Evolutionary conservation across 2,329 filamentous ascomycete species (phyloP).

Genomic region (Hypoxylon sp.): DNA sequence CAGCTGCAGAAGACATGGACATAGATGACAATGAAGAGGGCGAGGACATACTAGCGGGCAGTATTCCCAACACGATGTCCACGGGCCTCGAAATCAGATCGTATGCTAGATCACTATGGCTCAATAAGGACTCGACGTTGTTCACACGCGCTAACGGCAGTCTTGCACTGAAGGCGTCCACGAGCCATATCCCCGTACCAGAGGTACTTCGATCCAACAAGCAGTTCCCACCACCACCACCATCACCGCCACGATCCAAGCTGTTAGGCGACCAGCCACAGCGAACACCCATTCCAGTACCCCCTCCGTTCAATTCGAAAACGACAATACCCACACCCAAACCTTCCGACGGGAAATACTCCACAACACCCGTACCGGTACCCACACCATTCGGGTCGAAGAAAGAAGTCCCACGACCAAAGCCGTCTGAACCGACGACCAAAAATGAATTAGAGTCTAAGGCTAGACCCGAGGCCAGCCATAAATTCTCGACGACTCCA

Average conservation of each 20-base stretch:
- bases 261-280: constrained; percentile 1
- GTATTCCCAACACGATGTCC: constrained; percentile 23
- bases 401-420: constrained; percentile 16
- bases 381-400: constrained; percentile 9
- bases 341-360: constrained; percentile 4
- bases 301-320: constrained; percentile 3
- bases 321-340: neutral
- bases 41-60: constrained; percentile 18
- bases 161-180: constrained; percentile 37
- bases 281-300: constrained; percentile 30
- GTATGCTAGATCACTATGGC: constrained; percentile 35
- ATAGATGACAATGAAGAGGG: constrained; percentile 23
- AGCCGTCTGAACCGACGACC: neutral
- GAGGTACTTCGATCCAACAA: constrained; percentile 34
- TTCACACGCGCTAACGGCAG: constrained; percentile 38
- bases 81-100: constrained; percentile 32
- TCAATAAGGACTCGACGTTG: constrained; percentile 36
- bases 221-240: constrained; percentile 15
- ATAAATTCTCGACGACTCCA: constrained; percentile 31
- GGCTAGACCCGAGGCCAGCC: neutral
- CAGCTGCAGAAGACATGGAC: constrained; percentile 24
- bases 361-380: constrained; percentile 16
- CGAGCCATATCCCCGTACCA: constrained; percentile 36
- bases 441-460: no score
- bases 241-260: neutral